Conservation (phyloP, 2,329 filamentous ascomycete genomes). For the Aureobasidium sp. region DNA sequence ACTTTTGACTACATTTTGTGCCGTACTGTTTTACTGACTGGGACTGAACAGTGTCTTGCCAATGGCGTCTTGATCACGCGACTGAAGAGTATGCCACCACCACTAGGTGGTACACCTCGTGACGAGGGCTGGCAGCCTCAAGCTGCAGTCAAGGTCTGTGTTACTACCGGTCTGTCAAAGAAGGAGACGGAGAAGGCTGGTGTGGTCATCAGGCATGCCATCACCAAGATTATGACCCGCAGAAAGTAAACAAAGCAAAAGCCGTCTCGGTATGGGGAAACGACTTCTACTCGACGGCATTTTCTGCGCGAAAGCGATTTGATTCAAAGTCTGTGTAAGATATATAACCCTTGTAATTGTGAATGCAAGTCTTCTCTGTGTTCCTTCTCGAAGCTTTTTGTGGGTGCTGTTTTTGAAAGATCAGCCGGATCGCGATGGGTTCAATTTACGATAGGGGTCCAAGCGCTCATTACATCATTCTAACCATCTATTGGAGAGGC, state of each 20-base stretch:
- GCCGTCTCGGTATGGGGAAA: background rate
- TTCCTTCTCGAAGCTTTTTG: background rate
- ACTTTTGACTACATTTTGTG: background rate
- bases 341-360: slow-evolving; percentile 4
- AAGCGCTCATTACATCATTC: background rate
- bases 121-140: slow-evolving; percentile 59
- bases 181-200: slow-evolving; percentile 96
- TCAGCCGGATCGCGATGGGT: background rate
- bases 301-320: background rate
- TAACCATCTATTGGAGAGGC: background rate
- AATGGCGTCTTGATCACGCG: slow-evolving; percentile 87
- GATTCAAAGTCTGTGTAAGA: background rate
- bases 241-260: slow-evolving; percentile 23
- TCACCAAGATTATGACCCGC: slow-evolving; percentile 75
- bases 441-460: too few species aligned
- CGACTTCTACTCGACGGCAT: background rate
- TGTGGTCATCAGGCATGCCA: slow-evolving; percentile 76
- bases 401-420: background rate
- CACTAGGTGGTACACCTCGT: slow-evolving; percentile 53
- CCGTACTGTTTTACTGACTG: slow-evolving; percentile 11
- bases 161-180: slow-evolving; percentile 78
- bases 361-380: background rate
- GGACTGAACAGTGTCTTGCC: slow-evolving; percentile 54
- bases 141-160: slow-evolving; percentile 83
- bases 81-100: slow-evolving; percentile 63